Evolutionary conservation across 2,329 filamentous ascomycete species (phyloP).

Genomic region (Cercospora sp.): DNA sequence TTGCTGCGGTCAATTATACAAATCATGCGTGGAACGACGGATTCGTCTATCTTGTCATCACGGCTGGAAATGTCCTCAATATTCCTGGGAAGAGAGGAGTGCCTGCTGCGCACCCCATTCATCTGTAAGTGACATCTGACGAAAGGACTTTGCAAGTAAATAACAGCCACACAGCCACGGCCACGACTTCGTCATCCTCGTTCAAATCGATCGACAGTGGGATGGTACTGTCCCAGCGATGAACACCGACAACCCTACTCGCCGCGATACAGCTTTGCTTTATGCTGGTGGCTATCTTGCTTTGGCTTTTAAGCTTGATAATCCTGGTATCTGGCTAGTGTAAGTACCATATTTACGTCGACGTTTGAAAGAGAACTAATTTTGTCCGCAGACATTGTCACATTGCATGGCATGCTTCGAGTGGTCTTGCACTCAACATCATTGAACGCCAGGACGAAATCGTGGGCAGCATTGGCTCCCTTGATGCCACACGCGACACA

Average conservation of each 20-base stretch:
- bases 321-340: constrained; percentile 53
- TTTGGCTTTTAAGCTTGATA: constrained; percentile 53
- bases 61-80: constrained; percentile 21
- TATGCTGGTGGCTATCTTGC: constrained; percentile 49
- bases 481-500: constrained; percentile 16
- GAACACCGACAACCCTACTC: constrained; percentile 45
- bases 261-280: constrained; percentile 51
- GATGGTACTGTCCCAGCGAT: constrained; percentile 34
- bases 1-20: constrained; percentile 19
- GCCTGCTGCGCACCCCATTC: constrained; percentile 36
- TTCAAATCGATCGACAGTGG: constrained; percentile 25
- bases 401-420: constrained; percentile 31
- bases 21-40: constrained; percentile 25
- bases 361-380: neutral
- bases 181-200: constrained; percentile 37
- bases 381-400: constrained; percentile 24
- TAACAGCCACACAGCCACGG: constrained; percentile 43
- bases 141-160: neutral
- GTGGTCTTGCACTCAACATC: constrained; percentile 31
- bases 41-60: constrained; percentile 37
- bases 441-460: constrained; percentile 30
- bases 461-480: constrained; percentile 15
- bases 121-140: constrained; percentile 20
- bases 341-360: constrained; percentile 6
- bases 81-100: constrained; percentile 16